Percentiles rank a stretch among this genome's conserved stretches.
These are phyloP conservation scores for Mrakia gelida DNA, from an alignment of 768 basidiomycete species.

Conservation along the genomic window DNA sequence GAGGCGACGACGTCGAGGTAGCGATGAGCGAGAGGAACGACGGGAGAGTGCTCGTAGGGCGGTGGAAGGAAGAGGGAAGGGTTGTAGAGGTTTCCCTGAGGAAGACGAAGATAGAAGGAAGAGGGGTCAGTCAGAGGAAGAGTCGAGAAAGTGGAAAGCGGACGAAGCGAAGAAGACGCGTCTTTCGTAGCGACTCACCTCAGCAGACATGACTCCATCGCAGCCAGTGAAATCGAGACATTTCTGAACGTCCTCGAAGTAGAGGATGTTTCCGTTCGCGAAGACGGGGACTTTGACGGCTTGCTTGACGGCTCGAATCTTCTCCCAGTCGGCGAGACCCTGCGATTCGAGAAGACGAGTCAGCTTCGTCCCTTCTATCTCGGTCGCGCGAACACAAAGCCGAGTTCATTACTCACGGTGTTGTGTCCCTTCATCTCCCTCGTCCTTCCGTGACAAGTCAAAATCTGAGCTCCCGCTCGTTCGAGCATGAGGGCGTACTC, in stretches of 20 bases:
- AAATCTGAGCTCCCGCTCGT: slow-evolving; percentile 86
- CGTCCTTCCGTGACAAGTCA: slow-evolving; percentile 87
- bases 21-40: slow-evolving; percentile 65
- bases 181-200: slow-evolving; percentile 38
- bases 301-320: slow-evolving; percentile 85
- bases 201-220: slow-evolving; percentile 92
- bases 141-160: background rate
- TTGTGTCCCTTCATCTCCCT: slow-evolving; percentile 88
- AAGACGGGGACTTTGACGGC: slow-evolving; percentile 89
- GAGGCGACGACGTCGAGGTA: slow-evolving; percentile 74
- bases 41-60: slow-evolving; percentile 40
- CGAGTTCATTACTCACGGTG: slow-evolving; percentile 49
- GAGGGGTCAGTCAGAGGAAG: background rate
- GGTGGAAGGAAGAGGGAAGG: slow-evolving; percentile 61
- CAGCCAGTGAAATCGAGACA: slow-evolving; percentile 81
- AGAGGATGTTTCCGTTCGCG: slow-evolving; percentile 93
- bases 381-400: background rate
- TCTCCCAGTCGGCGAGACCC: slow-evolving; percentile 83
- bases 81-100: slow-evolving; percentile 83
- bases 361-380: background rate
- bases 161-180: background rate
- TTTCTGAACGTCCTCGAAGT: slow-evolving; percentile 69
- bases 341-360: slow-evolving; percentile 38
- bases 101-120: background rate
- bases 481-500: slow-evolving; percentile 96